Evolutionary conservation across 768 basidiomycete species (phyloP), one percentile per base, ranked within the genome.

Genomic region (Mycena leptocephala): DNA sequence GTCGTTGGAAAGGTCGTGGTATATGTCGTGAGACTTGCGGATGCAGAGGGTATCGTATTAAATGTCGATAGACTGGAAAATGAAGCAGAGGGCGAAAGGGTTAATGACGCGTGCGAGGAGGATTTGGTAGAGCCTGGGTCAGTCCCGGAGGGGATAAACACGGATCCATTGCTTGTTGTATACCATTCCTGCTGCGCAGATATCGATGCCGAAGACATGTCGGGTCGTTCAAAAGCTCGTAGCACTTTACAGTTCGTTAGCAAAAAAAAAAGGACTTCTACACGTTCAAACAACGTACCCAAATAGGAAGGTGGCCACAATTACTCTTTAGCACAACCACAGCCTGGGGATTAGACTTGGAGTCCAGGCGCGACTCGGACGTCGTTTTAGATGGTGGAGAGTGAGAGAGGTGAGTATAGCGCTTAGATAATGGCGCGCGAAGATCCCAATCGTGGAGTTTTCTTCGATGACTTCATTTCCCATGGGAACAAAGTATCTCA

Each of bases 131-230:
- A 22, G n/a, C 48, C 61, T 9, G 70, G 48, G 3, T 72, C 70
- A 22, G 61, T 73, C 43, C 62, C 72, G 0, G 76, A 68, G 46
- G 77, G 77, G 0, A 78, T 48, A 37, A 76, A 78, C 28, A 78
- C 77, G 22, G 74, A 76, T 35, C 77, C 77, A 43, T 78, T 78
- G 56, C 66, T 74, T 14, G 77, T 78, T 5, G 77, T 78, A 13
- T 41, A 78, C 77, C 77, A 78, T 46, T 73, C 66, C n/a, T 78
- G 61, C 39, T 73, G 74, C 16, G 37, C 8, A 30, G 72, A 67
- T 13, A 41, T 20, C n/a, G 55, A 59, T 20, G 22, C 26, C n/a
- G 55, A 59, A 28, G 22, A 46, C 56, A 59, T 56, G 13, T 41
- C 28, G 43, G 35, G 43, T 65, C 64, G 64, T 66, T 30, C 18